Conservation (phyloP, 2,329 filamentous ascomycete genomes). For the Fusarium udum region DNA sequence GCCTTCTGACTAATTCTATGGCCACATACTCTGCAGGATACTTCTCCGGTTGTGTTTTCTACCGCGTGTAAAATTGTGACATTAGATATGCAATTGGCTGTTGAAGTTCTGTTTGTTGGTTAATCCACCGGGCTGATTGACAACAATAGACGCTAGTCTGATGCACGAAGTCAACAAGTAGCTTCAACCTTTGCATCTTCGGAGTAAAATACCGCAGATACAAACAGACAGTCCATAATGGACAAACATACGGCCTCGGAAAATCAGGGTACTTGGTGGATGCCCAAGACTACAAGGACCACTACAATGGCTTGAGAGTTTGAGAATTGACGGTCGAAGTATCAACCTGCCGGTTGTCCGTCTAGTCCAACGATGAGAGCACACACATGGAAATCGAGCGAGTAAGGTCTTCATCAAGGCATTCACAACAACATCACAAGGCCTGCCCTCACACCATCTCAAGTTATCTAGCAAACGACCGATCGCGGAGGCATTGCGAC, state of each 20-base stretch:
- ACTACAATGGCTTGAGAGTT: neutral
- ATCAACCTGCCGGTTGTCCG: neutral
- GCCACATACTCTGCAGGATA: neutral
- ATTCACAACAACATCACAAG: neutral
- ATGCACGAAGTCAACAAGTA: neutral
- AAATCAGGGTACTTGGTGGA: neutral
- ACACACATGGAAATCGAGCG: neutral
- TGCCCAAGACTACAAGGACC: neutral
- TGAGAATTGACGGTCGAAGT: neutral
- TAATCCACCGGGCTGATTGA: neutral
- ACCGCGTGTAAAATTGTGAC: fast-evolving
- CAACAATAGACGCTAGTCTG: neutral
- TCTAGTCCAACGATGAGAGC: neutral
- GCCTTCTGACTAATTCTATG: neutral
- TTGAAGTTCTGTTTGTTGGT: neutral
- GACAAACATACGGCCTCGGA: neutral
- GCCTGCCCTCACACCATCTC: neutral
- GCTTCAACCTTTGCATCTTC: neutral
- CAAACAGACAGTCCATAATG: neutral
- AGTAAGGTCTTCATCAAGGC: neutral
- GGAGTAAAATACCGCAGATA: neutral
- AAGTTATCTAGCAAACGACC: neutral
- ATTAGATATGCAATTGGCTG: neutral
- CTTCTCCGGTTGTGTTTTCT: fast-evolving
- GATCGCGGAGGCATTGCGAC: neutral